Evolutionary conservation across 441 rosid genomes (phyloP), one percentile per base, ranked within the genome.

Genomic region (Erodium texanum): DNA sequence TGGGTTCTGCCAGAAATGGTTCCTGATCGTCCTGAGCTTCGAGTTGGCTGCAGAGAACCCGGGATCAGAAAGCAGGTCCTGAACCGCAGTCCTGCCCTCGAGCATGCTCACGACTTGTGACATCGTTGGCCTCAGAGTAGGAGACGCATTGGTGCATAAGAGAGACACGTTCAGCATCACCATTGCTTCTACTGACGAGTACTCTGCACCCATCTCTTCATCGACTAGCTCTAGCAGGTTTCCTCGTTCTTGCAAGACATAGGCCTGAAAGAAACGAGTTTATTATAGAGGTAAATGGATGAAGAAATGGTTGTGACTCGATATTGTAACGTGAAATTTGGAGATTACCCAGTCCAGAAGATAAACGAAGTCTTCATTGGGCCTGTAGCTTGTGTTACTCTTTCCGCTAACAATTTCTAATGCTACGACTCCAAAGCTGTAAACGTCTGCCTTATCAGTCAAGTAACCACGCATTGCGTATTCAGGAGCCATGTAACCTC

Each of bases 291-390:
- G 48, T 9, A 41, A 41, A 41, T 8, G 12, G 9, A 41, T 12
- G 48, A 41, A 4, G 29, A 27, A 27, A 27, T 27, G 29, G 29
- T 4, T 1, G 29, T 27, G 29, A 27, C 29, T 27, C 29, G 29
- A 27, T 27, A 1, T 27, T 27, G 4, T 27, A 27, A 27, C 4
- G 29, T n/a, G n/a, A n/a, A n/a, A n/a, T n/a, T n/a, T n/a, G n/a
- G n/a, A n/a, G n/a, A n/a, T 77, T 86, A 88, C 94, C 92, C 94
- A 81, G 75, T 88, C 97, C 72, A 90, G 94, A 77, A 90, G 94
- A 78, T 88, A 84, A 66, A 86, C 86, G 52, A 83, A 88, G 7
- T 90, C 94, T 66, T 88, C 97, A 64, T 65, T 86, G n/a, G 97
- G 94, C 71, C 88, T 80, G 79, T 85, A 84, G 80, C 83, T 81